A percentile compares a stretch with the other conserved stretches of the same genome.
phyloP scores from a whole-genome alignment of 768 basidiomycete genomes.

The Serpula lacrymans region DNA sequence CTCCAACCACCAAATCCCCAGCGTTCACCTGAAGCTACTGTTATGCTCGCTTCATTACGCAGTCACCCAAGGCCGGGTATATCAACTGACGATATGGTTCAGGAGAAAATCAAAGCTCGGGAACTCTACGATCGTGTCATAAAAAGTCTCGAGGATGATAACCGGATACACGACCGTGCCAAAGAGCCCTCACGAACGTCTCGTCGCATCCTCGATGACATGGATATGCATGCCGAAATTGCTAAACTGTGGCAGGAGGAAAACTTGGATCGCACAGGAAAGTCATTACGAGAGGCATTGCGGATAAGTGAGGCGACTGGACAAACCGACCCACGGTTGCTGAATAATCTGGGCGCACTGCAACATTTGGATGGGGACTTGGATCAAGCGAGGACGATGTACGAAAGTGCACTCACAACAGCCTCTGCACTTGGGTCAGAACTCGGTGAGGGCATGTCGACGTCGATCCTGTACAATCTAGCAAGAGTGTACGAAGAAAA shows the following conservation, averaged over 20 bases:
- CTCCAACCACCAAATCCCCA: constrained; percentile 63
- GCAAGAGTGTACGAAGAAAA: constrained; percentile 88
- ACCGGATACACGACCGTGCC: constrained; percentile 40
- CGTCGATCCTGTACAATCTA: constrained; percentile 87
- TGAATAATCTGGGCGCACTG: constrained; percentile 80
- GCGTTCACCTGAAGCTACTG: constrained; percentile 77
- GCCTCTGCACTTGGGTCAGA: constrained; percentile 45
- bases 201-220: constrained; percentile 65
- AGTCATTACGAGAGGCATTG: constrained; percentile 72
- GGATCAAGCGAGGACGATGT: constrained; percentile 55
- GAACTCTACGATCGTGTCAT: constrained; percentile 76
- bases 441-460: constrained; percentile 66
- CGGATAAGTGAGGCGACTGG: constrained; percentile 53
- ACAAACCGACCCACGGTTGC: constrained; percentile 58
- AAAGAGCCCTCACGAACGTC: constrained; percentile 33
- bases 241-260: constrained; percentile 87
- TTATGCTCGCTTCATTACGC: constrained; percentile 88
- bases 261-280: constrained; percentile 66
- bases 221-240: constrained; percentile 89
- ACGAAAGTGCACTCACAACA: constrained; percentile 70
- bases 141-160: constrained; percentile 68
- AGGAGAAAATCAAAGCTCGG: constrained; percentile 72
- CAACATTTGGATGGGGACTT: constrained; percentile 65
- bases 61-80: constrained; percentile 78
- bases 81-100: constrained; percentile 64